Conservation (phyloP, 2,329 filamentous ascomycete species). For the Xylariaceae sp. region DNA sequence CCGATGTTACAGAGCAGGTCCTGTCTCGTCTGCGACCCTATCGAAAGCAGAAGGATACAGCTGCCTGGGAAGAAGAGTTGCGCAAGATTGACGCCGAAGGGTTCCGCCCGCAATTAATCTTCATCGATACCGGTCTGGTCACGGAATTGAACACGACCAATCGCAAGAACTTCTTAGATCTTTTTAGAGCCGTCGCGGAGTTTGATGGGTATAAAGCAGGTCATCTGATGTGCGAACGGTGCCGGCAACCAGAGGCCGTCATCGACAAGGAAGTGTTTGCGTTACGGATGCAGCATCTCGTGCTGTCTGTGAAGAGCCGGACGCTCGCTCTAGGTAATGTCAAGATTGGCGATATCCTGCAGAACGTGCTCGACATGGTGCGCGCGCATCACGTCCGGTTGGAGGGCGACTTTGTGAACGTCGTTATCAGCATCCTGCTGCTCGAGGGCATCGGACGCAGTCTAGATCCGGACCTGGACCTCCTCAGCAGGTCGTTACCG, state of each 20-base stretch:
- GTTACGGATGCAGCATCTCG: constrained; percentile 93
- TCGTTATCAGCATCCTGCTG: constrained; percentile 89
- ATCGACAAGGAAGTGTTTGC: constrained; percentile 87
- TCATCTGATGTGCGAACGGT: constrained; percentile 92
- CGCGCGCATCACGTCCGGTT: constrained; percentile 85
- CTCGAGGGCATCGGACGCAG: constrained; percentile 89
- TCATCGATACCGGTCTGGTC: constrained; percentile 94
- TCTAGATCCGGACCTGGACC: constrained; percentile 79
- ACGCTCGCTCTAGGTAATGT: constrained; percentile 91
- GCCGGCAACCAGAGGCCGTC: constrained; percentile 85
- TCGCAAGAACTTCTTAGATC: constrained; percentile 82
- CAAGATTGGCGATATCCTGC: constrained; percentile 92
- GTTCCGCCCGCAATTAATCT: constrained; percentile 88
- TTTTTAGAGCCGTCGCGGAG: constrained; percentile 92
- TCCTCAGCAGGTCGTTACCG: constrained; percentile 79
- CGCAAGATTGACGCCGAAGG: constrained; percentile 76
- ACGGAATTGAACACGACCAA: constrained; percentile 88
- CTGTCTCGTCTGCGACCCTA: constrained; percentile 73
- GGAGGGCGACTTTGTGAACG: constrained; percentile 97
- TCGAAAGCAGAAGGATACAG: constrained; percentile 53
- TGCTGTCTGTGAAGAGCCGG: constrained; percentile 80
- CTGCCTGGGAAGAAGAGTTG: constrained; percentile 70
- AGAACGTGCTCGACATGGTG: constrained; percentile 88
- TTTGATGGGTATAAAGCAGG: constrained; percentile 96
- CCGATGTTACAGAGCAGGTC: constrained; percentile 83